Conservation (phyloP, 2,329 filamentous ascomycete species). For the Fusarium subglutinans region DNA sequence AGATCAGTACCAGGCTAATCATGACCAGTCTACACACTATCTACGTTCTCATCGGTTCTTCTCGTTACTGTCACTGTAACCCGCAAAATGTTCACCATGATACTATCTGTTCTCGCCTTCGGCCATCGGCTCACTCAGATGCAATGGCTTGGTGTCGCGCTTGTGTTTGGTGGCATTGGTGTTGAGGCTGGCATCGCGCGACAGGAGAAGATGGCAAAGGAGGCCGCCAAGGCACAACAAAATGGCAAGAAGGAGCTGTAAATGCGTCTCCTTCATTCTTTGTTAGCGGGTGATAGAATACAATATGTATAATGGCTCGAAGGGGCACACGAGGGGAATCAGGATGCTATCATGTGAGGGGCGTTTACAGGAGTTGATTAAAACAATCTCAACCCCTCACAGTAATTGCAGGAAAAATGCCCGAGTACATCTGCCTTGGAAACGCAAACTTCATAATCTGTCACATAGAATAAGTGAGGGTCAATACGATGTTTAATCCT, state of each 20-base stretch:
- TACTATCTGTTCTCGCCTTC: conserved; percentile 93
- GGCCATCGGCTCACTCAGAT: conserved; percentile 86
- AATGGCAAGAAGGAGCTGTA: conserved; percentile 47
- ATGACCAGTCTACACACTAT: conserved; percentile 80
- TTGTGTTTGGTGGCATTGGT: conserved; percentile 96
- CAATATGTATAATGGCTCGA: background rate
- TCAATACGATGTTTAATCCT: conserved; percentile 1
- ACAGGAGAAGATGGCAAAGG: conserved; percentile 85
- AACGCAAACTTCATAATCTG: background rate
- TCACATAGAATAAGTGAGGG: background rate
- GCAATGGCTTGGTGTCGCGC: conserved; percentile 90
- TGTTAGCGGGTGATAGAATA: background rate
- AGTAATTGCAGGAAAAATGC: background rate
- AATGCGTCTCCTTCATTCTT: background rate
- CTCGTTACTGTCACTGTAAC: conserved; percentile 97
- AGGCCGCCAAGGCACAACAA: conserved; percentile 62
- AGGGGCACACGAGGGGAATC: background rate
- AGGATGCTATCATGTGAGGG: background rate
- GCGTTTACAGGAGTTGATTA: background rate
- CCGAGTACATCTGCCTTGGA: background rate
- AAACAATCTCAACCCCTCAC: background rate
- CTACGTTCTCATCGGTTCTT: conserved; percentile 89
- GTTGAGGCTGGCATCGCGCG: conserved; percentile 86
- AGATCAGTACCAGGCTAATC: conserved; percentile 26
- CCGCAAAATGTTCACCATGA: conserved; percentile 99